Conservation (phyloP, 2,329 filamentous ascomycete genomes). For the Trichoderma polysporum region DNA sequence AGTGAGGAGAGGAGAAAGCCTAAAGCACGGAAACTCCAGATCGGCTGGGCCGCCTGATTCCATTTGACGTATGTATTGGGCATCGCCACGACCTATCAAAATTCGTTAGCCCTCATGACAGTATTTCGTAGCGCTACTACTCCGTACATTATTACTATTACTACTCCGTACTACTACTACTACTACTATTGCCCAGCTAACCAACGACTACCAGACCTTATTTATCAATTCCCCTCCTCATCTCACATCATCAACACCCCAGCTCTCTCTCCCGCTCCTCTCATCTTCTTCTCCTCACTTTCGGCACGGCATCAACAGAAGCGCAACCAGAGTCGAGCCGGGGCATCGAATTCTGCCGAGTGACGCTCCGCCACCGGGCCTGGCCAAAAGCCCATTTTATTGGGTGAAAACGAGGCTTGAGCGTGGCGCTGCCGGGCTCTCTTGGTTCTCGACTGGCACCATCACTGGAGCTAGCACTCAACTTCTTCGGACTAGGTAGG, state of each 20-base stretch:
- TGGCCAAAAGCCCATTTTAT: constrained; percentile 1
- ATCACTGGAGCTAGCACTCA: constrained; percentile 8
- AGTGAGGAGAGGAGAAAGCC: neutral
- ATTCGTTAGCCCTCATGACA: neutral
- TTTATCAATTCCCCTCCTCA: neutral
- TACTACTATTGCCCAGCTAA: neutral
- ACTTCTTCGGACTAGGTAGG: neutral
- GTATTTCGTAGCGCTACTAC: neutral
- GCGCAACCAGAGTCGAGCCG: neutral
- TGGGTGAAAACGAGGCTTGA: constrained; percentile 6
- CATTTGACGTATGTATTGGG: constrained; percentile 5
- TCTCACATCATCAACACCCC: constrained; percentile 15
- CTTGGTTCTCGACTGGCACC: constrained; percentile 3
- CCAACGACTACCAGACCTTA: neutral
- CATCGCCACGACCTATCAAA: neutral
- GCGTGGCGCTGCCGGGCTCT: constrained; percentile 17
- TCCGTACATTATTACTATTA: neutral
- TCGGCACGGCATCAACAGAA: constrained; percentile 4
- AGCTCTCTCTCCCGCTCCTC: neutral
- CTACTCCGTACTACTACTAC: neutral
- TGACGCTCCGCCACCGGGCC: constrained; percentile 16
- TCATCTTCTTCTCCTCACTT: neutral
- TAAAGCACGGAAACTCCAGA: constrained; percentile 1
- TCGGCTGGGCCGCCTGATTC: constrained; percentile 12
- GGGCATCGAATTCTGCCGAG: constrained; percentile 20